Base-by-base conservation (phyloP, 176 grass and related monocot genomes). In the Avena sativa region DNA sequence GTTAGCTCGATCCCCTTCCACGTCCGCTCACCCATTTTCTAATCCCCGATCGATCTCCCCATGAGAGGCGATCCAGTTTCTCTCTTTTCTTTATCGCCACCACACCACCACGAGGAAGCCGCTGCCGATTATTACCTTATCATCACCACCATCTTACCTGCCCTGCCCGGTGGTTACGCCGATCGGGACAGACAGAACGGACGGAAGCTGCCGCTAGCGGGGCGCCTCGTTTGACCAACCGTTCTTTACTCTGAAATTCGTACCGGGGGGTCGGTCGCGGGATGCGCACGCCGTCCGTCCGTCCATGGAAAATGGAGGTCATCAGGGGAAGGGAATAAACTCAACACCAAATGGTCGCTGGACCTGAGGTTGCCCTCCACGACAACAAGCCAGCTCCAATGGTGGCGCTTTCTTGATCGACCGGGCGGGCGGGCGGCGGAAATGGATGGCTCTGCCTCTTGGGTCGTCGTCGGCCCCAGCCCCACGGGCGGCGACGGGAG, bases 211-310 rank as follows among this genome's bases (percentile, higher is more conserved):
- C 26, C 10, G 34, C 56, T 10, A 9, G 46, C 46, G 9, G 28
- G 6, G 28, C 20, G 65, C 84, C 74, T 87, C 75, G 85, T 84
- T 91, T 84, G 89, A 91, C 85, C 81, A 84, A 63, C n/a, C 79
- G 3, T 12, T 16, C 51, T 47, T 25, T 16, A 53, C 40, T 48
- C 68, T 74, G 71, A 40, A 60, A 64, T 23, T 2, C 28, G 53
- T 73, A 81, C 67, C 2, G 14, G 34, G 23, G 47, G 12, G 13
- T 28, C 28, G 40, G 17, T 46, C 82, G 23, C 65, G 49, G 62
- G 73, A 70, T 17, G 79, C 46, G 46, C 89, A 87, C 84, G 89
- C 66, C 83, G 57, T 46, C 56, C 67, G 40, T 73, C 67, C 67
- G 36, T 48, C 72, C 72, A 63, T 74, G 50, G 64, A 46, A n/a